A percentile compares a stretch with the other conserved stretches of the same genome.
Conservation (phyloP, 1,139 yeast genomes). For the Geotrichum citri-aurantii region DNA sequence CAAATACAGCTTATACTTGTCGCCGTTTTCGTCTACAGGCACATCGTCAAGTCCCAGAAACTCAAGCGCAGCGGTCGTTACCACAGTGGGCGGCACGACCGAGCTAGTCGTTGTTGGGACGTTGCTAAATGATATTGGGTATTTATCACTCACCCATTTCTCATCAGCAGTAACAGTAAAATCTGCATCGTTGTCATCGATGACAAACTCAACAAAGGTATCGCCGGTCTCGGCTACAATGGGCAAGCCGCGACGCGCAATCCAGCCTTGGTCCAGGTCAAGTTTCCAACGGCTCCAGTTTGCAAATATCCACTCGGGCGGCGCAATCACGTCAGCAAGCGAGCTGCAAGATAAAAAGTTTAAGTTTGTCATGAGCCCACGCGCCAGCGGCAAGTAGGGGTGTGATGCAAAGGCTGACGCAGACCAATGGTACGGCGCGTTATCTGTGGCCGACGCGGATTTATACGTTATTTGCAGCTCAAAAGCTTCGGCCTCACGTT, state of each 20-base stretch:
- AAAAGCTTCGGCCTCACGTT: conserved; percentile 54
- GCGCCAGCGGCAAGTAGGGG: conserved; percentile 12
- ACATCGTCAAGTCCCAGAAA: neutral
- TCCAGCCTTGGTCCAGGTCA: conserved; percentile 31
- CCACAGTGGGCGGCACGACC: neutral
- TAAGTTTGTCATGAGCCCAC: conserved; percentile 4
- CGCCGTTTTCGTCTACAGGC: neutral
- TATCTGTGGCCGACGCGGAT: neutral
- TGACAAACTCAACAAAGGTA: conserved; percentile 2
- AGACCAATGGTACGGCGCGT: conserved; percentile 45
- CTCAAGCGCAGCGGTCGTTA: neutral
- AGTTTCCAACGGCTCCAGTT: conserved; percentile 26
- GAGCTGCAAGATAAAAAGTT: neutral
- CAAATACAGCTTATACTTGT: neutral
- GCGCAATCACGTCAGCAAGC: conserved; percentile 27
- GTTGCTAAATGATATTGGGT: conserved; percentile 1
- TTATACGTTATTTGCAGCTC: conserved; percentile 50
- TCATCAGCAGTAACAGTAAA: conserved; percentile 26
- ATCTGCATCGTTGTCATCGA: conserved; percentile 1
- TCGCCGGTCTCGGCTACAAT: conserved; percentile 8
- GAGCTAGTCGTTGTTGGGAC: neutral
- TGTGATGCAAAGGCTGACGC: conserved; percentile 31
- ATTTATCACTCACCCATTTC: conserved; percentile 33
- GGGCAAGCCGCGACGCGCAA: conserved; percentile 19
- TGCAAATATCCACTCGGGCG: conserved; percentile 28